These are phyloP conservation scores for Phascolomyces articulosus DNA, from an alignment of 371 early-diverging fungal genomes.

Conservation along the genomic window DNA sequence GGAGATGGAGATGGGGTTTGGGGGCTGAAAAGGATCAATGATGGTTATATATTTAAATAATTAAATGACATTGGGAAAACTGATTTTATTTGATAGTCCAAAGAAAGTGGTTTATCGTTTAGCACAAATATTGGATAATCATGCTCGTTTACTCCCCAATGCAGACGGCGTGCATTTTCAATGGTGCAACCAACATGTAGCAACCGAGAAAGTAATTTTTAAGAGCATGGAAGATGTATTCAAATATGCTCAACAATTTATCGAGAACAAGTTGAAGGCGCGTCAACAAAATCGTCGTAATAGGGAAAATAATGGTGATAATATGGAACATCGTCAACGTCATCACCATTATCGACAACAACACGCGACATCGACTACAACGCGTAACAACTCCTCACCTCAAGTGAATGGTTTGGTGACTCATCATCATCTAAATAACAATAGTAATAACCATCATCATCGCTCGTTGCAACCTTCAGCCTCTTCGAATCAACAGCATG, in stretches of 20 bases:
- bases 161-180: constrained; percentile 76
- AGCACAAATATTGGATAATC: constrained; percentile 67
- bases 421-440: no score
- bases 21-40: no score
- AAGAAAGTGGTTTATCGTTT: constrained; percentile 81
- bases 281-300: constrained; percentile 27
- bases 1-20: no score
- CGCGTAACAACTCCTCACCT: not conserved
- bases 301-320: constrained; percentile 20
- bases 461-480: constrained; percentile 5
- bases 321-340: constrained; percentile 7
- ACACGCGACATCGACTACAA: not conserved
- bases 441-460: not conserved
- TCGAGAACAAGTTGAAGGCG: constrained; percentile 54
- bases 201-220: constrained; percentile 71
- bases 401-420: constrained; percentile 5
- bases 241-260: constrained; percentile 66
- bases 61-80: no score
- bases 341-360: constrained; percentile 1
- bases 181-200: constrained; percentile 70
- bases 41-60: no score
- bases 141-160: constrained; percentile 62
- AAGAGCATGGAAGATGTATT: constrained; percentile 84
- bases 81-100: constrained; percentile 43
- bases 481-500: constrained; percentile 9